A percentile compares a stretch with the other conserved stretches of the same genome.
Conservation (phyloP, 2,329 filamentous ascomycete genomes). For the Aspergillus sp. region DNA sequence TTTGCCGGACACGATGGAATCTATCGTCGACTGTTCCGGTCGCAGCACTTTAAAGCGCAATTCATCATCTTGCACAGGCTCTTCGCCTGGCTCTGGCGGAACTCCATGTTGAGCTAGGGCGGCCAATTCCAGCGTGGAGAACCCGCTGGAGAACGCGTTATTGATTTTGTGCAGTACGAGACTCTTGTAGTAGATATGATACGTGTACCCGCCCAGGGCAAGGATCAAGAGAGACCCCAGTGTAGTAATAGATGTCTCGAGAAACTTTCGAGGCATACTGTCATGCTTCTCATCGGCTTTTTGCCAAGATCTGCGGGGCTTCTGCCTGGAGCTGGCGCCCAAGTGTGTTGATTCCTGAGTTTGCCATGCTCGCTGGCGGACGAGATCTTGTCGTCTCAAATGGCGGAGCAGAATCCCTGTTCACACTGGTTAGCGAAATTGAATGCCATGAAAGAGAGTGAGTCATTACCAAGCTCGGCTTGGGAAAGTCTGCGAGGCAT, state of each 20-base stretch:
- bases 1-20: neutral
- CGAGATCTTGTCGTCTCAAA: neutral
- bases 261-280: neutral
- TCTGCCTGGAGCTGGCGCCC: neutral
- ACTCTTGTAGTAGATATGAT: neutral
- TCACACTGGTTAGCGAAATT: neutral
- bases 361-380: neutral
- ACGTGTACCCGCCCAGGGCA: neutral
- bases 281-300: neutral
- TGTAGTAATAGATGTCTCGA: neutral
- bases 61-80: neutral
- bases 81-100: neutral
- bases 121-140: neutral
- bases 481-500: neutral
- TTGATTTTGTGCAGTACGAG: neutral
- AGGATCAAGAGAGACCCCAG: neutral
- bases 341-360: neutral
- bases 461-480: neutral
- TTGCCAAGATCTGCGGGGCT: neutral
- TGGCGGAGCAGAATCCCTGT: neutral
- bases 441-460: neutral
- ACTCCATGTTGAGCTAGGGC: neutral
- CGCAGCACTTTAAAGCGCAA: neutral
- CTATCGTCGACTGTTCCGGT: neutral
- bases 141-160: neutral